Evolutionary conservation across 768 basidiomycete genomes (phyloP).

Genomic region (Hypholoma sublateritium): DNA sequence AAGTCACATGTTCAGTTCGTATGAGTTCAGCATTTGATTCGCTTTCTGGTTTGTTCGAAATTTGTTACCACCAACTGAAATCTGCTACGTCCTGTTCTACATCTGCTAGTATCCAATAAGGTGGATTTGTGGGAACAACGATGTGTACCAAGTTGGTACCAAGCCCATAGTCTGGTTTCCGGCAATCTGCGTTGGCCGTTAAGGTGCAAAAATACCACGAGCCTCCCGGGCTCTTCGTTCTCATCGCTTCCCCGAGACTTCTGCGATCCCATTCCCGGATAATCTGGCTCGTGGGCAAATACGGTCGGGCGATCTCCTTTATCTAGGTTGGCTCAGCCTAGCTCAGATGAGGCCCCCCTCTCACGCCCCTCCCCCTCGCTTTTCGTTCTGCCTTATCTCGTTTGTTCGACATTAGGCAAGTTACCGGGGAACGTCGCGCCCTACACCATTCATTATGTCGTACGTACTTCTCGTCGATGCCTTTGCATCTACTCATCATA

Average conservation of each 20-base stretch:
- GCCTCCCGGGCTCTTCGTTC: conserved; percentile 19
- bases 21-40: neutral
- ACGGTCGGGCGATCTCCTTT: conserved; percentile 24
- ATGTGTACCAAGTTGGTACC: neutral
- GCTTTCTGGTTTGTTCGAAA: neutral
- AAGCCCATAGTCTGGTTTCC: conserved; percentile 8
- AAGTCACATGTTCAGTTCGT: neutral
- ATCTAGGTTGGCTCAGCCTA: conserved; percentile 20
- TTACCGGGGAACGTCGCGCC: neutral
- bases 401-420: conserved; percentile 2
- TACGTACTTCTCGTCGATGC: conserved; percentile 3
- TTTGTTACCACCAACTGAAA: neutral
- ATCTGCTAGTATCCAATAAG: neutral
- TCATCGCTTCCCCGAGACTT: conserved; percentile 30
- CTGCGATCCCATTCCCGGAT: conserved; percentile 28
- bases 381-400: conserved; percentile 8
- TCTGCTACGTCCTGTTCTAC: neutral
- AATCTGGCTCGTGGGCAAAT: conserved; percentile 29
- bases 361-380: conserved; percentile 20
- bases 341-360: conserved; percentile 24
- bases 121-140: conserved; percentile 4
- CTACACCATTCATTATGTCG: conserved; percentile 12
- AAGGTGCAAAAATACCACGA: conserved; percentile 21
- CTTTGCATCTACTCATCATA: neutral
- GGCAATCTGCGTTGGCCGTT: conserved; percentile 23